phyloP scores from a whole-genome alignment of 306 rosid species.

The Chamaecrista fasciculata region DNA sequence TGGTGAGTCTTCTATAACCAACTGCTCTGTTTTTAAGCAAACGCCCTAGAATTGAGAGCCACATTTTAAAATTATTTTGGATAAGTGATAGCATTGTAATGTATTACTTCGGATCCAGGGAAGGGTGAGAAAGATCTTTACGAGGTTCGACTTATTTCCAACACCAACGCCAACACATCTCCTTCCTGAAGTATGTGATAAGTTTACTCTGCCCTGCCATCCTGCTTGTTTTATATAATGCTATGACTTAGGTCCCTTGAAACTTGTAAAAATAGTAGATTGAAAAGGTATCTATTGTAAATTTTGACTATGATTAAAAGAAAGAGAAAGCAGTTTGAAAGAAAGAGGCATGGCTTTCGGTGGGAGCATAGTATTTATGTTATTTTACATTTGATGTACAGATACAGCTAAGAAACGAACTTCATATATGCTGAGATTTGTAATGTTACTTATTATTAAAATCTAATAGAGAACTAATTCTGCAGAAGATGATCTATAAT shows the following conservation, averaged over 20 bases:
- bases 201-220: conserved; percentile 30
- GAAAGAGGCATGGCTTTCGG: not conserved
- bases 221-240: conserved; percentile 32
- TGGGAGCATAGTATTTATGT: not conserved
- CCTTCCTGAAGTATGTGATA: conserved; percentile 33
- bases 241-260: conserved; percentile 41
- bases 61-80: conserved; percentile 4
- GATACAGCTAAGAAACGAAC: not conserved
- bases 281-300: conserved; percentile 35
- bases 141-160: conserved; percentile 80
- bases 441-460: too few relatives aligned
- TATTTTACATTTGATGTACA: conserved; percentile 4
- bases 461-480: too few relatives aligned
- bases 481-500: too few relatives aligned
- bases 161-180: conserved; percentile 42
- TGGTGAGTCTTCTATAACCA: conserved; percentile 50
- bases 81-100: conserved; percentile 35
- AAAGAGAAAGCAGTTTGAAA: conserved; percentile 30
- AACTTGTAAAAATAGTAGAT: conserved; percentile 37
- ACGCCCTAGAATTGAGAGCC: not conserved
- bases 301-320: conserved; percentile 35
- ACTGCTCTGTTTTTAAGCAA: conserved; percentile 9
- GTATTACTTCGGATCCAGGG: conserved; percentile 48
- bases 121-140: conserved; percentile 63
- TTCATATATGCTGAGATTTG: conserved; percentile 6